phyloP scores from a whole-genome alignment of 352 stramenopile species.

The Blastocystis sp. region DNA sequence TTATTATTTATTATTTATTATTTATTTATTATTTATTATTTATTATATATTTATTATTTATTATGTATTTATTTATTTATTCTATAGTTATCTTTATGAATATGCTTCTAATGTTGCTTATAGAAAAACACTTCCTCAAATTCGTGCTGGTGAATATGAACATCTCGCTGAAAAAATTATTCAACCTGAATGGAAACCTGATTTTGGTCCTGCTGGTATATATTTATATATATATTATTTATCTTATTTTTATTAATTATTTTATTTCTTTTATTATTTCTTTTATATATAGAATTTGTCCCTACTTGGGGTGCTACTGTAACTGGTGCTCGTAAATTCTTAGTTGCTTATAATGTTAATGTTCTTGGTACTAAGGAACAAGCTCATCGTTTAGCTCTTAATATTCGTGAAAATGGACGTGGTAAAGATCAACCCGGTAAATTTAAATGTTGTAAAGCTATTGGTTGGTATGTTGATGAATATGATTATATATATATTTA shows the following conservation, averaged over 20 bases:
- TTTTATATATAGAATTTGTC: slow-evolving; percentile 37
- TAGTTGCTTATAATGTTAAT: slow-evolving; percentile 44
- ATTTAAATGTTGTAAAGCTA: slow-evolving; percentile 40
- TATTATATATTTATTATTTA: no score
- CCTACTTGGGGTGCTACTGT: slow-evolving; percentile 40
- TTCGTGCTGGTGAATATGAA: slow-evolving; percentile 40
- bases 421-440: slow-evolving; percentile 39
- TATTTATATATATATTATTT: background rate
- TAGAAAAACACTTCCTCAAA: slow-evolving; percentile 38
- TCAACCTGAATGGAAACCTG: slow-evolving; percentile 39
- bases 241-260: no score
- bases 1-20: no score
- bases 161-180: slow-evolving; percentile 37
- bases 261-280: no score
- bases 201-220: slow-evolving; percentile 39
- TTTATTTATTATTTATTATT: no score
- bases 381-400: slow-evolving; percentile 41
- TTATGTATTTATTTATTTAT: no score
- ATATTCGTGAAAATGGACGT: slow-evolving; percentile 38
- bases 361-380: slow-evolving; percentile 43
- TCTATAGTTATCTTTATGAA: slow-evolving; percentile 32
- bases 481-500: no score
- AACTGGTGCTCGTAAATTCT: slow-evolving; percentile 39
- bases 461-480: slow-evolving; percentile 43
- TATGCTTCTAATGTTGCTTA: slow-evolving; percentile 35